Evolutionary conservation across 192 early-diverging fungal genomes (phyloP).

Genomic region (Bifiguratus adelaidae): DNA sequence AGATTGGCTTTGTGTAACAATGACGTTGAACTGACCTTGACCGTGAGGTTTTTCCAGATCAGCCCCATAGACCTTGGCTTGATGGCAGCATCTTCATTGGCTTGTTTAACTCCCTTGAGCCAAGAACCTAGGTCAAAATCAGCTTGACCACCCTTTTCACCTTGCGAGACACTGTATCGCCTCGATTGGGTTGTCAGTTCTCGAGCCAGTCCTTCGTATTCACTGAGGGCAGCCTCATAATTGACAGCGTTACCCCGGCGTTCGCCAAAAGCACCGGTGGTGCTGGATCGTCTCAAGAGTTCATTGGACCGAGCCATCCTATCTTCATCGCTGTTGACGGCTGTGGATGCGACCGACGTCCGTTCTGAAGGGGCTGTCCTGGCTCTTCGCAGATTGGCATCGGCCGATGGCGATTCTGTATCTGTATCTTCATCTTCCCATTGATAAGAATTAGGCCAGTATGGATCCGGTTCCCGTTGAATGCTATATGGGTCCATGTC

Average conservation of each 20-base stretch:
- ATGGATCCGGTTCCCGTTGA: no score
- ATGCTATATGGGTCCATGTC: no score
- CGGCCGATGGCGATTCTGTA: no score
- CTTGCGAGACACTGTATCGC: conserved; percentile 5
- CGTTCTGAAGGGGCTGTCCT: no score
- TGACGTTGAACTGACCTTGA: conserved; percentile 5
- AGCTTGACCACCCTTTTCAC: conserved; percentile 4
- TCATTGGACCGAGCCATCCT: no score
- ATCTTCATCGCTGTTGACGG: neutral
- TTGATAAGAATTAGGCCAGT: no score
- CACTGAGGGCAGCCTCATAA: conserved; percentile 10
- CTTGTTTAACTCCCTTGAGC: conserved; percentile 1
- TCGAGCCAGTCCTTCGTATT: conserved; percentile 12
- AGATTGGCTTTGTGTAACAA: neutral
- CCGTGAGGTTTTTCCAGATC: conserved; percentile 16
- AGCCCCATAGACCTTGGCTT: conserved; percentile 11
- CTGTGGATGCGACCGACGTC: no score
- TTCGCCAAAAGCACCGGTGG: conserved; percentile 17
- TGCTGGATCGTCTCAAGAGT: neutral
- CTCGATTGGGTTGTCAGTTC: conserved; percentile 17
- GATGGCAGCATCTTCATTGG: conserved; percentile 5
- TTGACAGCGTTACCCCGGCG: conserved; percentile 16
- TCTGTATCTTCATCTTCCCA: no score
- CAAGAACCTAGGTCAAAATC: conserved; percentile 7
- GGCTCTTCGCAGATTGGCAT: no score